These are phyloP conservation scores for Diplogelasinospora grovesii DNA, from an alignment of 495 filamentous ascomycete species.

Conservation along the genomic window DNA sequence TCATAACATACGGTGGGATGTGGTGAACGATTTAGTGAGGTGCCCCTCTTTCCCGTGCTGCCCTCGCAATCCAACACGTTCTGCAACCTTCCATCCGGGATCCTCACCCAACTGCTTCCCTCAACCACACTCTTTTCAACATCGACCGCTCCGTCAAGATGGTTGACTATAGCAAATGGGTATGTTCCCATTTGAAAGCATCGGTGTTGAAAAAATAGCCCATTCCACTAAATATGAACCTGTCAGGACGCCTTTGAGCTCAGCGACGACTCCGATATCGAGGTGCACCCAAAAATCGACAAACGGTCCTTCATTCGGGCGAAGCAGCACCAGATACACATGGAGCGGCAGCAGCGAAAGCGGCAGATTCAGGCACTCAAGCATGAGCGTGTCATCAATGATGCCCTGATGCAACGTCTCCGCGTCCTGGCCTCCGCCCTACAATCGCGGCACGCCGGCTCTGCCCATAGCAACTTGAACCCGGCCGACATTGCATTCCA, in stretches of 20 bases:
- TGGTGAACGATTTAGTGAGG: too few species aligned
- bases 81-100: too few species aligned
- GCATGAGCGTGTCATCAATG: constrained; percentile 90
- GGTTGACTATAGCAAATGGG: constrained; percentile 93
- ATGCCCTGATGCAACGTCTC: constrained; percentile 78
- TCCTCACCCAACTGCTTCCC: too few species aligned
- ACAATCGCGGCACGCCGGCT: constrained; percentile 58
- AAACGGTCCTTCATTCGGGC: constrained; percentile 97
- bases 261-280: constrained; percentile 95
- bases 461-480: constrained; percentile 50
- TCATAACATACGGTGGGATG: too few species aligned
- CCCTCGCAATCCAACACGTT: too few species aligned
- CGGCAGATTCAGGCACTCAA: constrained; percentile 84
- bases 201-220: neutral
- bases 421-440: constrained; percentile 66
- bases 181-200: constrained; percentile 33
- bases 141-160: too few species aligned
- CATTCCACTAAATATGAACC: neutral
- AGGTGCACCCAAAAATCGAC: constrained; percentile 98
- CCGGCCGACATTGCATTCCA: constrained; percentile 81
- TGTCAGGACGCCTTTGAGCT: constrained; percentile 86
- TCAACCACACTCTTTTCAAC: too few species aligned
- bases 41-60: too few species aligned
- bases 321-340: constrained; percentile 94
- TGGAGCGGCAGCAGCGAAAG: constrained; percentile 74